These are phyloP conservation scores for Pythium rhizo-oryzae DNA, from an alignment of 352 stramenopile species.

Conservation along the genomic window DNA sequence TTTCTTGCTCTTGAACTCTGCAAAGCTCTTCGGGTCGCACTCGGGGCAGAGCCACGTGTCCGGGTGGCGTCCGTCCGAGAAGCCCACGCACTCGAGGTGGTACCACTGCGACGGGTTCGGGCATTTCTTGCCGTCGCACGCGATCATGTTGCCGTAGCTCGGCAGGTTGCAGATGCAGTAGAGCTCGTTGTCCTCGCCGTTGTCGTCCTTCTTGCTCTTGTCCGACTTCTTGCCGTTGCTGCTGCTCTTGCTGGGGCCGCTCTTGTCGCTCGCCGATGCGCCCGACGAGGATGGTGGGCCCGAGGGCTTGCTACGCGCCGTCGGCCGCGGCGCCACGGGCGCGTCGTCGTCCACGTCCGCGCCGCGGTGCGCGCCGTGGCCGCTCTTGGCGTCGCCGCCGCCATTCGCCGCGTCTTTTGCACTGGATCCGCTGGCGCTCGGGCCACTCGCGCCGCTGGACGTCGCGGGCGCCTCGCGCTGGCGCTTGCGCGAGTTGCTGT, in stretches of 20 bases:
- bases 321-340: constrained; percentile 6
- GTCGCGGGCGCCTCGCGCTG: constrained; percentile 49
- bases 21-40: constrained; percentile 83
- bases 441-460: not conserved
- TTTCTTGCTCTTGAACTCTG: constrained; percentile 82
- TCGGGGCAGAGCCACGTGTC: constrained; percentile 88
- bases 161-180: constrained; percentile 89
- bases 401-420: constrained; percentile 12
- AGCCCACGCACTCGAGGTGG: constrained; percentile 84
- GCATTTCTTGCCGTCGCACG: constrained; percentile 87
- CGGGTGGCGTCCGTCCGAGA: constrained; percentile 77
- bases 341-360: constrained; percentile 8
- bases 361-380: not conserved
- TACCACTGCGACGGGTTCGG: constrained; percentile 89
- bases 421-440: not conserved
- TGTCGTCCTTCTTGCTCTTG: constrained; percentile 60
- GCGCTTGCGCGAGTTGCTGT: constrained; percentile 70
- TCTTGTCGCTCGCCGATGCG: constrained; percentile 12
- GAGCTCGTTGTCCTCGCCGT: constrained; percentile 85
- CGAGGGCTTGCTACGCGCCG: constrained; percentile 18
- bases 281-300: constrained; percentile 10
- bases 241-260: constrained; percentile 21
- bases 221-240: constrained; percentile 48
- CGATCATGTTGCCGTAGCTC: constrained; percentile 91
- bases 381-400: constrained; percentile 12